Base-by-base conservation (phyloP, 78 protist genomes). In the Speleostelium caveatum region DNA sequence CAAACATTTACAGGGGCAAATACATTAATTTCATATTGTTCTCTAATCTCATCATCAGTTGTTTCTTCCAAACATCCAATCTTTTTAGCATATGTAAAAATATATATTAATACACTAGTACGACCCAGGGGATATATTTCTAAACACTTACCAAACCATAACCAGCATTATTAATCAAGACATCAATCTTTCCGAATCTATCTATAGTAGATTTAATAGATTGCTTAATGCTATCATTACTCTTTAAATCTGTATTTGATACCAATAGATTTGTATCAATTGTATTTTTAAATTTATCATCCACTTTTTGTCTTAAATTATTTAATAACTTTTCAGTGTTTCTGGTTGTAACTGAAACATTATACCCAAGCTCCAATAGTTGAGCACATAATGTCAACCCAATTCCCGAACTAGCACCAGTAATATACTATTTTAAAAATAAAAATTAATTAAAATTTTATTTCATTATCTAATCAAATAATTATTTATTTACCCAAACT, bases 81-180 rank as follows among this genome's bases (percentile, higher is more conserved):
- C n/a, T n/a, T n/a, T n/a, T n/a, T n/a, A n/a, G n/a, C n/a, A n/a
- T n/a, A n/a, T n/a, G n/a, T n/a, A n/a, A n/a, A n/a, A n/a, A n/a
- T n/a, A n/a, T n/a, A n/a, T n/a, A n/a, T n/a, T n/a, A n/a, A n/a
- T n/a, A n/a, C n/a, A n/a, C n/a, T n/a, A n/a, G n/a, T n/a, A n/a
- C n/a, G n/a, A n/a, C n/a, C n/a, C n/a, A n/a, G n/a, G n/a, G n/a
- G n/a, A n/a, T n/a, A n/a, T n/a, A n/a, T n/a, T n/a, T n/a, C n/a
- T n/a, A n/a, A n/a, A n/a, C n/a, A n/a, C n/a, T n/a, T n/a, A n/a
- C n/a, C n/a, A n/a, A n/a, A n/a, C 77, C 75, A 38, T 51, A 68
- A 8, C 76, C 88, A 38, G 88, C 88, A 56, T 79, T 79, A 55
- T 79, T 79, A 1, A 79, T 76, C n/a, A 79, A 51, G 7, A 79